A percentile compares a stretch with the other conserved stretches of the same genome.
phyloP scores from a whole-genome alignment of 2,329 filamentous ascomycete genomes.

The Cordyceps fumosorosea region DNA sequence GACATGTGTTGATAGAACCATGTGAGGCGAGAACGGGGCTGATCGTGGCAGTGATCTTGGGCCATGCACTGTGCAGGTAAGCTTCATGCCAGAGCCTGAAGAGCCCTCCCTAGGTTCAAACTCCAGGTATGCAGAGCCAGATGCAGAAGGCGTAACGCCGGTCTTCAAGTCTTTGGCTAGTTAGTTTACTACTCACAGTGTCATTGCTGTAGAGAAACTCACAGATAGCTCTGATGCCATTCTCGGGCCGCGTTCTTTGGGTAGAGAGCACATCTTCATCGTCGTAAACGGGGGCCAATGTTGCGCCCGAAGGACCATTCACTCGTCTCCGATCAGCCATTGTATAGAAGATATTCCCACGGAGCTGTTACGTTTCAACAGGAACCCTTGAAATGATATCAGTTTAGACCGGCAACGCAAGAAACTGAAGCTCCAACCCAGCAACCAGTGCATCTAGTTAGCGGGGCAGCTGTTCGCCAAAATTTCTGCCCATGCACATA shows the following conservation, averaged over 20 bases:
- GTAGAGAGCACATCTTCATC: conserved; percentile 36
- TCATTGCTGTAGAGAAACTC: conserved; percentile 11
- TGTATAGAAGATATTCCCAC: not conserved
- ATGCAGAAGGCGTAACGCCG: conserved; percentile 85
- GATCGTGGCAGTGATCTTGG: conserved; percentile 85
- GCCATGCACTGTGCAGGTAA: conserved; percentile 89
- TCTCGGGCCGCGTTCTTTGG: conserved; percentile 52
- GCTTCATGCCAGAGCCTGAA: conserved; percentile 67
- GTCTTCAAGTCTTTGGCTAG: conserved; percentile 71
- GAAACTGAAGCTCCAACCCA: not conserved
- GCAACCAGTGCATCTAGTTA: conserved; percentile 9
- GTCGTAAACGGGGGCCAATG: conserved; percentile 66
- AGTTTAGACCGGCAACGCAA: not conserved
- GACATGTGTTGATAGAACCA: conserved; percentile 86
- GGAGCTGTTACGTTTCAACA: not conserved
- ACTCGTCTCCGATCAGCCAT: conserved; percentile 86
- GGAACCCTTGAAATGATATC: not conserved
- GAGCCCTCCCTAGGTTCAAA: conserved; percentile 45
- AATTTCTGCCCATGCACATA: conserved; percentile 15
- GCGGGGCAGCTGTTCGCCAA: conserved; percentile 16
- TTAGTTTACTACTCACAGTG: conserved; percentile 10
- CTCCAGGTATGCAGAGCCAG: conserved; percentile 84
- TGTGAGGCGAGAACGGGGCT: conserved; percentile 84
- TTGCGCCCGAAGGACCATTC: conserved; percentile 78
- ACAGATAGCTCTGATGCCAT: conserved; percentile 62